phyloP scores from a whole-genome alignment of 148 eudicot species.

The Arctostaphylos glauca region DNA sequence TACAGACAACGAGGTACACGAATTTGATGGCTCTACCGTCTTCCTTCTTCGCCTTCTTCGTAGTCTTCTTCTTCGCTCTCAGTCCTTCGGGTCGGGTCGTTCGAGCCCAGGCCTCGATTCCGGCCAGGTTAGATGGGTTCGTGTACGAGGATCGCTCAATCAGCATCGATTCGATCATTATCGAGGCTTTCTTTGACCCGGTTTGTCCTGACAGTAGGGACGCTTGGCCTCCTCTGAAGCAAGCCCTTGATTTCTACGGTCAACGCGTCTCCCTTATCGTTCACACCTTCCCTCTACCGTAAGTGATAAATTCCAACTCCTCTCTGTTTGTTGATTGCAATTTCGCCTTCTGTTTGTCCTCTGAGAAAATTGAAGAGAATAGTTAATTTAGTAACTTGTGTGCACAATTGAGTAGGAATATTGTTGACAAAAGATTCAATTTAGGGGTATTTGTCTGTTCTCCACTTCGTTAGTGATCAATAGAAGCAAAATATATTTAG shows the following conservation, averaged over 20 bases:
- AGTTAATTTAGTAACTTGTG: not conserved
- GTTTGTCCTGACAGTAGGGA: slow-evolving; percentile 89
- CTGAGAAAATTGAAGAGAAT: no score
- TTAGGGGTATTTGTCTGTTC: not conserved
- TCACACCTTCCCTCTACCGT: slow-evolving; percentile 86
- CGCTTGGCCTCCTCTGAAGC: slow-evolving; percentile 82
- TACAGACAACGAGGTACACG: no score
- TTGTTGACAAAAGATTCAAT: no score
- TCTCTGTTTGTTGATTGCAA: not conserved
- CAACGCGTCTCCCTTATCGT: slow-evolving; percentile 50
- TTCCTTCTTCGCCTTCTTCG: not conserved
- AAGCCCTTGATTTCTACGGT: slow-evolving; percentile 49
- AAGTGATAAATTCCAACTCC: slow-evolving; percentile 6
- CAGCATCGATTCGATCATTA: slow-evolving; percentile 38
- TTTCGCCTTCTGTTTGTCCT: not conserved
- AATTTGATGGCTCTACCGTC: slow-evolving; percentile 5
- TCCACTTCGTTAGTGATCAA: no score
- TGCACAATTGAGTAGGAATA: not conserved
- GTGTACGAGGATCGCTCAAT: slow-evolving; percentile 42
- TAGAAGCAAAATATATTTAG: no score
- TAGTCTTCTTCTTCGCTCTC: not conserved
- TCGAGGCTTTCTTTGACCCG: slow-evolving; percentile 90
- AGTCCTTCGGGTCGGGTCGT: not conserved
- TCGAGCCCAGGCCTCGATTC: slow-evolving; percentile 15
- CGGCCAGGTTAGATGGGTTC: slow-evolving; percentile 70